Evolutionary conservation across 306 rosid species (phyloP).

Genomic region (Dicorynia guianensis): DNA sequence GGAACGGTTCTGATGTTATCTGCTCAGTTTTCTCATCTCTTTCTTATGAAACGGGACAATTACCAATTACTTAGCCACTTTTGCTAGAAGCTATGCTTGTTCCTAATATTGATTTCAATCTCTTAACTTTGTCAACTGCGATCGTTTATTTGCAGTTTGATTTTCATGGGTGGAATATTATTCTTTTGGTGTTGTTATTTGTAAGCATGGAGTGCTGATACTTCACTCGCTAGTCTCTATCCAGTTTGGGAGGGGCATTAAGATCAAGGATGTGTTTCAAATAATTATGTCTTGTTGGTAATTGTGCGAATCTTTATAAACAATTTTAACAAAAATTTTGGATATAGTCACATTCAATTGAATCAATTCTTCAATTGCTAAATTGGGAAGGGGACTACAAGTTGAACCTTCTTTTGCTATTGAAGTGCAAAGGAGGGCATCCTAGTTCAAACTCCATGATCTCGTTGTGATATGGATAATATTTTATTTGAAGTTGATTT

Average conservation of each 20-base stretch:
- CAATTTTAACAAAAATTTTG: not conserved
- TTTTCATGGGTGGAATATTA: conserved; percentile 47
- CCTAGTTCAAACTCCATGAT: conserved; percentile 44
- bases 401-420: conserved; percentile 40
- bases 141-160: conserved; percentile 34
- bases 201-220: not conserved
- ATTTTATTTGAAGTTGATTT: conserved; percentile 52
- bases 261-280: not conserved
- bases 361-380: not conserved
- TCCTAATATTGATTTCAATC: conserved; percentile 41
- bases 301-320: not conserved
- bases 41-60: conserved; percentile 43
- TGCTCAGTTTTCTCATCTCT: not conserved
- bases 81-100: conserved; percentile 49
- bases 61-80: conserved; percentile 39
- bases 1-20: not conserved
- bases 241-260: not conserved
- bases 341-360: not conserved
- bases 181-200: not conserved
- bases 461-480: no score
- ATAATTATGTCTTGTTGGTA: not conserved
- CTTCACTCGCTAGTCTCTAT: not conserved
- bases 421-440: conserved; percentile 38
- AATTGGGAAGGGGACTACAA: conserved; percentile 17
- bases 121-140: conserved; percentile 35